A percentile compares a stretch with the other conserved stretches of the same genome.
phyloP scores from a whole-genome alignment of 1,284 basidiomycete genomes.

The Ceratobasidium sp. region DNA sequence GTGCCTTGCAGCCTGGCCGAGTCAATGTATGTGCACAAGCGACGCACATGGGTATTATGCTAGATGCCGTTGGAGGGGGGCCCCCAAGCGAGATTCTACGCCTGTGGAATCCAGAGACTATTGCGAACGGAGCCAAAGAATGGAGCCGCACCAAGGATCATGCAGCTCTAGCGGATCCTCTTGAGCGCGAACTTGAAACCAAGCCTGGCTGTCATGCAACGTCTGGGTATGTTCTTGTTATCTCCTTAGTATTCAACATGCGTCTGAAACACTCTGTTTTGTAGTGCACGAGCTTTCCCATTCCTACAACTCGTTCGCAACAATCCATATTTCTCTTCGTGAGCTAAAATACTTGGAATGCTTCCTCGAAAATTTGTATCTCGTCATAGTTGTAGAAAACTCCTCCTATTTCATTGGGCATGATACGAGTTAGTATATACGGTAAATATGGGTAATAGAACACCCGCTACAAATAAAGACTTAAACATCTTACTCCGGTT shows the following conservation, averaged over 20 bases:
- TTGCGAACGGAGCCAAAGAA: conserved; percentile 30
- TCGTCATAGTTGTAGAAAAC: neutral
- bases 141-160: conserved; percentile 15
- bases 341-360: neutral
- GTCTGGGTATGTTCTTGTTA: neutral
- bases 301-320: conserved; percentile 7
- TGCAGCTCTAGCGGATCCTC: neutral
- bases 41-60: conserved; percentile 29
- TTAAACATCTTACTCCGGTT: no score
- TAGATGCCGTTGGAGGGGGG: conserved; percentile 34
- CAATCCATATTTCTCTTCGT: conserved; percentile 24
- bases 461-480: neutral
- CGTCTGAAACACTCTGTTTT: neutral
- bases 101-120: conserved; percentile 40
- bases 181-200: conserved; percentile 25
- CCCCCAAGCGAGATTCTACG: conserved; percentile 35
- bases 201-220: conserved; percentile 34
- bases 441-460: neutral
- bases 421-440: neutral
- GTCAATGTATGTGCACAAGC: conserved; percentile 34
- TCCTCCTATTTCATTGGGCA: neutral
- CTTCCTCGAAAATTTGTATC: neutral
- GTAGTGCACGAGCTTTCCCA: conserved; percentile 27
- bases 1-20: conserved; percentile 15
- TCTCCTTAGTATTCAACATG: neutral